phyloP scores from a whole-genome alignment of 306 rosid genomes.

The Fagus crenata region DNA sequence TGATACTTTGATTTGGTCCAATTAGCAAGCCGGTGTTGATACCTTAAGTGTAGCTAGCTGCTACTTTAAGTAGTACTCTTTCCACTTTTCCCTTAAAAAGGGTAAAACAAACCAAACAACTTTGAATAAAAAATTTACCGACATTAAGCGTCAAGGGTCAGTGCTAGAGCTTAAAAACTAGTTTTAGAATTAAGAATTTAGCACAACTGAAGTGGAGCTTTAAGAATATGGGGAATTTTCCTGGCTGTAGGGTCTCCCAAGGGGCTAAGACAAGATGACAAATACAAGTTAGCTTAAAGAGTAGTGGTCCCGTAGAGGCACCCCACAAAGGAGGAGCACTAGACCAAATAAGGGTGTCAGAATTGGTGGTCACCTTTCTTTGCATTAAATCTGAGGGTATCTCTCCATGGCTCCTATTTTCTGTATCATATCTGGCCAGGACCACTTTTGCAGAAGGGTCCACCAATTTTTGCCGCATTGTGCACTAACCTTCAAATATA shows the following conservation, averaged over 20 bases:
- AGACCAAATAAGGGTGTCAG: constrained; percentile 31
- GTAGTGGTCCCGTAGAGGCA: constrained; percentile 24
- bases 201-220: constrained; percentile 7
- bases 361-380: constrained; percentile 6
- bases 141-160: constrained; percentile 40
- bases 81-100: constrained; percentile 22
- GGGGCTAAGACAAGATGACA: constrained; percentile 31
- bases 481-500: not conserved
- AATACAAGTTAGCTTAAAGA: constrained; percentile 2
- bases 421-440: constrained; percentile 18
- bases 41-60: not conserved
- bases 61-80: not conserved
- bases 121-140: constrained; percentile 21
- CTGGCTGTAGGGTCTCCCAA: constrained; percentile 9
- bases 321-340: constrained; percentile 24
- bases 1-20: constrained; percentile 16
- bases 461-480: not conserved
- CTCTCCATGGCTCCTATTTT: not conserved
- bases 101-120: constrained; percentile 3
- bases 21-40: constrained; percentile 44
- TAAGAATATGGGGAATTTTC: constrained; percentile 2
- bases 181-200: constrained; percentile 6
- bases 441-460: constrained; percentile 13
- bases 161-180: not conserved
- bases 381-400: constrained; percentile 36